Base-by-base conservation (phyloP, 2,329 filamentous ascomycete genomes). In the Aspergillus fischeri region DNA sequence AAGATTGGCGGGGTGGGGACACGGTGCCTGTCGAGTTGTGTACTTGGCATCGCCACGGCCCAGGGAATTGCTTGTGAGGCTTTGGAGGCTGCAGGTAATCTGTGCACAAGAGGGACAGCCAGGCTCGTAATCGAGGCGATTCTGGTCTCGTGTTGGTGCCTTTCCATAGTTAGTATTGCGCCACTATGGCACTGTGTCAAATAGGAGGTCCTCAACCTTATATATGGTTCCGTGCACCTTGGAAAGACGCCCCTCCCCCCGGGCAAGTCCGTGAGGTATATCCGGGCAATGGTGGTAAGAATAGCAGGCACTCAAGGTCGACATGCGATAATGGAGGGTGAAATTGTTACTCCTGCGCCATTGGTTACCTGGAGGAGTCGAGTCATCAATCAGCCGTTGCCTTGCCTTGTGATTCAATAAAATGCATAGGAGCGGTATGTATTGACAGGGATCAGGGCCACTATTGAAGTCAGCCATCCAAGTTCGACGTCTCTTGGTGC, bases 401-500 rank as follows among this genome's bases (percentile, higher is more conserved):
- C 32, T 38, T 38, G 14, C 44, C 44, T 47, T 47, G 44, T 47
- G 38, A 45, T 52, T 44, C 49, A 50, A 55, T 21, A 24, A 52
- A 52, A 35, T 52, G 48, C n/a, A 32, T 41, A 41, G 42, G 42
- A 55, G 41, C 38, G 42, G 49, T 29, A 41, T 24, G 14, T 55
- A 21, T 45, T 28, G 44, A 55, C 53, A 52, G 49, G 53, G 53
- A 52, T 47, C 5, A 55, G 21, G 11, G 27, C 45, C 49, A 29
- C 53, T 55, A 55, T 55, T 49, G 53, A 51, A 27, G 25, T 55
- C 49, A 35, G 11, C 32, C 32, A 17, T 35, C 5, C 32, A 55
- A 4, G 8, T 41, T 48, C 49, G 21, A 35, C 24, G 25, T 35
- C 44, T 27, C 10, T 47, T 27, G 21, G n/a, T 17, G 32, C 32